Evolutionary conservation across 805 yeast species (phyloP).

Genomic region (Zygoascus ofunaensis): DNA sequence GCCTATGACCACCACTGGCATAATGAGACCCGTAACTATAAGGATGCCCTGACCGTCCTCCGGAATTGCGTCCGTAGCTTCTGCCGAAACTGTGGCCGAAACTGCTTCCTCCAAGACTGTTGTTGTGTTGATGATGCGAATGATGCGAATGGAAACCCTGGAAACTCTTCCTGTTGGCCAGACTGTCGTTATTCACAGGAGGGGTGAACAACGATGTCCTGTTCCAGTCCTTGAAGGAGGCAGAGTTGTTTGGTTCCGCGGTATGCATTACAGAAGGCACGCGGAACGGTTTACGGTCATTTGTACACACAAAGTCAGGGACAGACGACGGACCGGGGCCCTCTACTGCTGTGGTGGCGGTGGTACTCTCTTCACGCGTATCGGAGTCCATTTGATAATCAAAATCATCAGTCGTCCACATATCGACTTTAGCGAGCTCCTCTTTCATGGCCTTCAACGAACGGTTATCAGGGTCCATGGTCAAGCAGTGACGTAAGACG

Average conservation of each 20-base stretch:
- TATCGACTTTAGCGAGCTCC: slow-evolving; percentile 51
- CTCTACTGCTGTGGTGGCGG: slow-evolving; percentile 4
- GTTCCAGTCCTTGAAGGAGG: slow-evolving; percentile 15
- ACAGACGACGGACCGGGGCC: slow-evolving; percentile 6
- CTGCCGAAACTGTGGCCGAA: neutral
- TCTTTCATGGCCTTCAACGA: slow-evolving; percentile 50
- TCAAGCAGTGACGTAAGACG: slow-evolving; percentile 67
- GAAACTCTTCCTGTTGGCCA: neutral
- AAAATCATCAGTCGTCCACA: slow-evolving; percentile 73
- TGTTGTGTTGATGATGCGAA: slow-evolving; percentile 8
- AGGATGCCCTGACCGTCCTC: neutral
- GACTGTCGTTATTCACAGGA: slow-evolving; percentile 12
- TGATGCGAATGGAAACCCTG: too few relatives aligned
- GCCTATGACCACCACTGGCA: slow-evolving; percentile 10
- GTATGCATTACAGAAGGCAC: slow-evolving; percentile 22
- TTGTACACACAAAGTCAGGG: slow-evolving; percentile 19
- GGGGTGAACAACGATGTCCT: slow-evolving; percentile 26
- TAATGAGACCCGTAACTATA: neutral
- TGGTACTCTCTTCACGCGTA: slow-evolving; percentile 2
- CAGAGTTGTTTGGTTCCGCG: neutral
- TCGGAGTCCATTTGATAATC: slow-evolving; percentile 18
- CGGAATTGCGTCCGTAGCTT: neutral
- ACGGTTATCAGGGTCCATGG: slow-evolving; percentile 82
- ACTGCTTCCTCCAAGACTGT: slow-evolving; percentile 4
- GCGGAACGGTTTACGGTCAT: slow-evolving; percentile 25